Conservation (phyloP, 2,329 filamentous ascomycete species). For the Talaromyces pinophilus region DNA sequence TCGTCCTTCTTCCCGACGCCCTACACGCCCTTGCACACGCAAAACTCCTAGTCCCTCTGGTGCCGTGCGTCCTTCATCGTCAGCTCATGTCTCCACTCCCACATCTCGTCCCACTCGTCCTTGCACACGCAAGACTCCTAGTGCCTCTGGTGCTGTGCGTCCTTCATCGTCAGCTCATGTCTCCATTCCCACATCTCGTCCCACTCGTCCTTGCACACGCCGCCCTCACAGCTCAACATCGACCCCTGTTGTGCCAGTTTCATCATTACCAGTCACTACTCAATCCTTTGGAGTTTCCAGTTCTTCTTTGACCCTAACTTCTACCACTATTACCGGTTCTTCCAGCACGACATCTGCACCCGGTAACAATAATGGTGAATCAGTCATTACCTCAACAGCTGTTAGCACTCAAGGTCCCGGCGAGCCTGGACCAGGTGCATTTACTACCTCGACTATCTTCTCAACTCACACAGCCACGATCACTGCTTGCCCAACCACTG, state of each 20-base stretch:
- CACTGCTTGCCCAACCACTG: conserved; percentile 20
- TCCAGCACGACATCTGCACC: neutral
- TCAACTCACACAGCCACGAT: conserved; percentile 18
- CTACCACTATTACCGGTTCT: neutral
- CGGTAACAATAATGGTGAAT: neutral
- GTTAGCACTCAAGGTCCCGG: neutral
- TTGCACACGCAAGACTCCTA: neutral
- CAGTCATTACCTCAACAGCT: neutral
- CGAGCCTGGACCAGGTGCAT: neutral
- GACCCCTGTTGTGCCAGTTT: neutral
- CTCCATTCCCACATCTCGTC: neutral
- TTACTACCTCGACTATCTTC: conserved; percentile 17
- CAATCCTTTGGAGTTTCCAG: neutral
- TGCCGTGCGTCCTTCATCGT: conserved; percentile 5
- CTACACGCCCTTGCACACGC: neutral
- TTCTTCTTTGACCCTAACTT: neutral
- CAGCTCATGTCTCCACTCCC: neutral
- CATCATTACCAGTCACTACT: neutral
- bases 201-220: conserved; percentile 6
- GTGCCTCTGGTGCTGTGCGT: neutral
- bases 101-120: neutral
- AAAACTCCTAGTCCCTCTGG: neutral
- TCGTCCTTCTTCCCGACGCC: conserved; percentile 1
- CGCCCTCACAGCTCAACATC: neutral
- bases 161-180: conserved; percentile 3